These are phyloP conservation scores for Globisporangium orthogonon DNA, from an alignment of 352 stramenopile species.

Conservation along the genomic window DNA sequence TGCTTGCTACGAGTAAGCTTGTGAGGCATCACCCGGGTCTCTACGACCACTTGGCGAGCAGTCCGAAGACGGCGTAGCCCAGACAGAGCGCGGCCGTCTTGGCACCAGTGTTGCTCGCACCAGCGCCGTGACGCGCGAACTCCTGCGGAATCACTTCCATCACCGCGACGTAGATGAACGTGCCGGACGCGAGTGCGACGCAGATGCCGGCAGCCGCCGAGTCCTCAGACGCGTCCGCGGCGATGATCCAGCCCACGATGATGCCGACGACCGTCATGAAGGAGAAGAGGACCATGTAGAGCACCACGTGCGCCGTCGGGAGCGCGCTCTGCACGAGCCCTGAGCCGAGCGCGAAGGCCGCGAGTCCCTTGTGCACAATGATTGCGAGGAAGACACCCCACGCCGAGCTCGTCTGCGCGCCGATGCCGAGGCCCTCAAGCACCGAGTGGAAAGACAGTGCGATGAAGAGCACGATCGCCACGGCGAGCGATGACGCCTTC, in stretches of 20 bases:
- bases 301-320: conserved; percentile 29
- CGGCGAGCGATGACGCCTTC: conserved; percentile 29
- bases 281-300: conserved; percentile 47
- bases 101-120: conserved; percentile 14
- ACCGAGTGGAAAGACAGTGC: conserved; percentile 81
- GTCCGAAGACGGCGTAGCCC: conserved; percentile 69
- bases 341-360: conserved; percentile 63
- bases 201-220: conserved; percentile 40
- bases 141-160: conserved; percentile 85
- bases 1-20: not conserved
- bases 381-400: conserved; percentile 79
- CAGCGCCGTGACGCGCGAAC: conserved; percentile 36
- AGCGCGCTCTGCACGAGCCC: conserved; percentile 62
- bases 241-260: conserved; percentile 37
- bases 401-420: conserved; percentile 54
- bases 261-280: conserved; percentile 55
- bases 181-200: conserved; percentile 67
- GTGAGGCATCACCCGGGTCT: not conserved
- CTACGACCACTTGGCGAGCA: conserved; percentile 76
- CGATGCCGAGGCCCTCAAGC: conserved; percentile 69
- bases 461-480: conserved; percentile 70
- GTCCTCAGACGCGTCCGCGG: conserved; percentile 29
- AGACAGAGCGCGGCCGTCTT: conserved; percentile 55
- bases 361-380: conserved; percentile 73
- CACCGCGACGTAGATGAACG: conserved; percentile 83